Conservation (phyloP, 202 grass and related monocot species). For the Musa balbisiana region DNA sequence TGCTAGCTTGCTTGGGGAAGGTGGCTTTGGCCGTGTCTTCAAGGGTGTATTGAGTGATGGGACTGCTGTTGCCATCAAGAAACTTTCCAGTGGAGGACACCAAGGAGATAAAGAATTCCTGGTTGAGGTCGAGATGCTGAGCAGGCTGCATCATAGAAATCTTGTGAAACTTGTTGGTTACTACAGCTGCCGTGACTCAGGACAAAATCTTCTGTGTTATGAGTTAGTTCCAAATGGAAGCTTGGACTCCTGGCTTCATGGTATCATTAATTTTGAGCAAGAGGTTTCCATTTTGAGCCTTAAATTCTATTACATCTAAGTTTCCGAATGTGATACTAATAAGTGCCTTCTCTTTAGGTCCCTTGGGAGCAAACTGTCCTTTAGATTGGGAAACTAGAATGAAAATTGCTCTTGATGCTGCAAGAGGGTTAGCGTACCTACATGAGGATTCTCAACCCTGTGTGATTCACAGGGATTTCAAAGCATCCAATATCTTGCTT, state of each 20-base stretch:
- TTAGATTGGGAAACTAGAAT: constrained; percentile 98
- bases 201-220: constrained; percentile 86
- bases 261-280: constrained; percentile 37
- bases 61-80: constrained; percentile 94
- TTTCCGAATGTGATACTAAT: not conserved
- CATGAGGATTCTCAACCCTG: constrained; percentile 97
- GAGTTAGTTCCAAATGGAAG: constrained; percentile 98
- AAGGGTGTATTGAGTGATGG: constrained; percentile 80
- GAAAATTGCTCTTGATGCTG: constrained; percentile 97
- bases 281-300: constrained; percentile 3
- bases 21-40: constrained; percentile 91
- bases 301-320: not conserved
- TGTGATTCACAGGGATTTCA: constrained; percentile 99
- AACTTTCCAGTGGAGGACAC: constrained; percentile 75
- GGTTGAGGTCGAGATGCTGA: constrained; percentile 99
- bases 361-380: constrained; percentile 59
- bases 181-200: constrained; percentile 69
- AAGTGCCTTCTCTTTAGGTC: constrained; percentile 36
- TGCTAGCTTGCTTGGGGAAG: constrained; percentile 79
- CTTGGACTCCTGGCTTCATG: constrained; percentile 96
- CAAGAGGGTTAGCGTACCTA: constrained; percentile 87
- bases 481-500: constrained; percentile 98
- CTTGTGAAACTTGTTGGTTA: constrained; percentile 98
- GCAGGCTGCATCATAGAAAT: constrained; percentile 95
- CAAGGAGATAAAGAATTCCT: constrained; percentile 97